Percentiles rank a stretch among this genome's conserved stretches.
Evolutionary conservation across 805 yeast genomes (phyloP).

Genomic region (Priceomyces castillae): DNA sequence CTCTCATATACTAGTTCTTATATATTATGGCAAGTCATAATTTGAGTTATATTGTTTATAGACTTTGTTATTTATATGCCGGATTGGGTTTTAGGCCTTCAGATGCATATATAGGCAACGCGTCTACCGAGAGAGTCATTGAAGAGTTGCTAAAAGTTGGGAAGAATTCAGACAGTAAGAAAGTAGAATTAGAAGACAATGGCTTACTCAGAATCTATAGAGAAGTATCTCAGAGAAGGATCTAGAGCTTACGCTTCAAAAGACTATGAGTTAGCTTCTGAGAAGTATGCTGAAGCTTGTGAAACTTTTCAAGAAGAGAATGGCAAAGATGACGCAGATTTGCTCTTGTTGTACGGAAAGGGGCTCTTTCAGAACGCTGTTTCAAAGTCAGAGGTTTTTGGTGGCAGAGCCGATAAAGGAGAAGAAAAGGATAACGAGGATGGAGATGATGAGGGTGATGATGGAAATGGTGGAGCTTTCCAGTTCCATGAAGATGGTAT

Average conservation of each 20-base stretch:
- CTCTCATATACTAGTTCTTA: too few relatives aligned
- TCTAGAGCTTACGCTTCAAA: constrained; percentile 61
- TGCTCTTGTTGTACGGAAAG: constrained; percentile 73
- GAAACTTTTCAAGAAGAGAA: constrained; percentile 46
- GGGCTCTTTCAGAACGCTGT: constrained; percentile 78
- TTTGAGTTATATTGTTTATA: neutral
- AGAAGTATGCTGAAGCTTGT: constrained; percentile 72
- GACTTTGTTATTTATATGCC: neutral
- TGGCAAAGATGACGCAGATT: constrained; percentile 68
- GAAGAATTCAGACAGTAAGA: neutral
- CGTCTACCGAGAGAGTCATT: neutral
- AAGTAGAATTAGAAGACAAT: constrained; percentile 7
- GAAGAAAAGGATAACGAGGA: constrained; percentile 22
- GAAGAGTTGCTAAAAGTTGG: neutral
- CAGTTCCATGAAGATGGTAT: constrained; percentile 28
- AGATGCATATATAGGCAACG: too few relatives aligned
- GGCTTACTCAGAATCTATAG: constrained; percentile 41
- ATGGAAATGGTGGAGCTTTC: constrained; percentile 20
- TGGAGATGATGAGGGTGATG: constrained; percentile 20
- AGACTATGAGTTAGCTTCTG: constrained; percentile 66
- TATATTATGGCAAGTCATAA: too few relatives aligned
- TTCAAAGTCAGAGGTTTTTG: constrained; percentile 70
- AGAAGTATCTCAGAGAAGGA: constrained; percentile 55
- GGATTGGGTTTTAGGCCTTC: neutral
- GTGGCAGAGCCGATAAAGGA: constrained; percentile 32